phyloP scores from a whole-genome alignment of 306 rosid genomes.

The Lathyrus tuberosus region DNA sequence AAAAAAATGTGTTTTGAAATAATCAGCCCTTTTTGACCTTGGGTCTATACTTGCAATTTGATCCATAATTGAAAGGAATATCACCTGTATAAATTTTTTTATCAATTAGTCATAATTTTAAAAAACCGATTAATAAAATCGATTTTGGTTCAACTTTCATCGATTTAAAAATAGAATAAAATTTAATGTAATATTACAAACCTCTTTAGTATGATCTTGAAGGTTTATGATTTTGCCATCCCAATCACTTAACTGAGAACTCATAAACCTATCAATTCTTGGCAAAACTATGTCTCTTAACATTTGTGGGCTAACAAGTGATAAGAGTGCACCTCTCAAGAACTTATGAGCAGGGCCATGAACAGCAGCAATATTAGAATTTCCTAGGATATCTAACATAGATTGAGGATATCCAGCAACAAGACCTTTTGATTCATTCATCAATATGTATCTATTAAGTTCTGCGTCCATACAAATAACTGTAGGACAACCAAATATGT shows the following conservation, averaged over 20 bases:
- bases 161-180: too few species aligned
- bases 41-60: slow-evolving; percentile 80
- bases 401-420: slow-evolving; percentile 98
- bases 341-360: slow-evolving; percentile 94
- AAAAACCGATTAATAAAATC: too few species aligned
- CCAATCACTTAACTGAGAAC: slow-evolving; percentile 68
- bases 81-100: slow-evolving; percentile 61
- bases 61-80: slow-evolving; percentile 73
- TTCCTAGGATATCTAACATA: slow-evolving; percentile 90
- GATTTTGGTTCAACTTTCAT: too few species aligned
- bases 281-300: slow-evolving; percentile 73
- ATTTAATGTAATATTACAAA: slow-evolving; percentile 23
- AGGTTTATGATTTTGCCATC: slow-evolving; percentile 68
- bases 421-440: slow-evolving; percentile 94
- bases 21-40: slow-evolving; percentile 45
- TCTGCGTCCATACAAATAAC: slow-evolving; percentile 97
- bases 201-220: slow-evolving; percentile 90
- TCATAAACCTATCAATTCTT: slow-evolving; percentile 79
- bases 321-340: slow-evolving; percentile 84
- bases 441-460: slow-evolving; percentile 75
- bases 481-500: slow-evolving; percentile 94
- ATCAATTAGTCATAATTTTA: neutral
- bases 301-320: slow-evolving; percentile 72
- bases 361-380: slow-evolving; percentile 92
- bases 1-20: slow-evolving; percentile 78